These are phyloP conservation scores for Picocystis salinarum DNA, from an alignment of 139 green algal genomes.

Conservation along the genomic window DNA sequence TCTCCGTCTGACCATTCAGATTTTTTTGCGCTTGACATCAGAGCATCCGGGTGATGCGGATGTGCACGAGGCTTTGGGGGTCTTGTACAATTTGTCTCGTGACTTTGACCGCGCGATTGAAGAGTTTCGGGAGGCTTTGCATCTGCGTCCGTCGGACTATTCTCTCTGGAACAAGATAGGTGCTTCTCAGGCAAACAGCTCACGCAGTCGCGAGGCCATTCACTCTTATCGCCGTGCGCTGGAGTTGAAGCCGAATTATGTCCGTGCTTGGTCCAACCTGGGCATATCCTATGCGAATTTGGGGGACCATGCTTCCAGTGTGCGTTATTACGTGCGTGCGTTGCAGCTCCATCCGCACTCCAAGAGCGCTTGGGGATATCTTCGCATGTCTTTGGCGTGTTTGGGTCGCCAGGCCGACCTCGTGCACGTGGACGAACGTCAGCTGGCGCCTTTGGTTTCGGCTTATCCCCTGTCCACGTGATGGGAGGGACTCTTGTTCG, in stretches of 20 bases:
- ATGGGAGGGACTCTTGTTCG: too few relatives aligned
- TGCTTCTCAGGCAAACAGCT: constrained; percentile 56
- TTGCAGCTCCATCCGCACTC: constrained; percentile 64
- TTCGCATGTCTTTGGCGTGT: constrained; percentile 67
- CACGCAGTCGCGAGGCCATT: constrained; percentile 48
- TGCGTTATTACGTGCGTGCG: constrained; percentile 31
- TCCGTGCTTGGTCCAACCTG: constrained; percentile 97
- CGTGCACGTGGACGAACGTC: constrained; percentile 24
- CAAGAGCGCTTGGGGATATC: constrained; percentile 77
- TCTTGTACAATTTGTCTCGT: constrained; percentile 72
- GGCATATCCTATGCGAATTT: constrained; percentile 69
- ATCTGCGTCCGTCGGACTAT: constrained; percentile 55
- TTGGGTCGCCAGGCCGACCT: constrained; percentile 39
- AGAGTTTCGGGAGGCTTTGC: constrained; percentile 48
- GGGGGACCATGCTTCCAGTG: neutral
- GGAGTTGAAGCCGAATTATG: constrained; percentile 97
- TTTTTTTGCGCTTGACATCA: constrained; percentile 11
- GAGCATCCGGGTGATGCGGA: constrained; percentile 6
- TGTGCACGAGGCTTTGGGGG: constrained; percentile 65
- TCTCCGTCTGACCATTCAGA: constrained; percentile 1
- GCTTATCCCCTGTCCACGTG: too few relatives aligned
- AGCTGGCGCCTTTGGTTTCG: constrained; percentile 32
- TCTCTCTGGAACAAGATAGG: constrained; percentile 94
- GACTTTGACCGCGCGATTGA: constrained; percentile 56
- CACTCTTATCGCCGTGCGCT: constrained; percentile 37